Conservation (phyloP, 495 filamentous ascomycete genomes). For the Darksidea phi region DNA sequence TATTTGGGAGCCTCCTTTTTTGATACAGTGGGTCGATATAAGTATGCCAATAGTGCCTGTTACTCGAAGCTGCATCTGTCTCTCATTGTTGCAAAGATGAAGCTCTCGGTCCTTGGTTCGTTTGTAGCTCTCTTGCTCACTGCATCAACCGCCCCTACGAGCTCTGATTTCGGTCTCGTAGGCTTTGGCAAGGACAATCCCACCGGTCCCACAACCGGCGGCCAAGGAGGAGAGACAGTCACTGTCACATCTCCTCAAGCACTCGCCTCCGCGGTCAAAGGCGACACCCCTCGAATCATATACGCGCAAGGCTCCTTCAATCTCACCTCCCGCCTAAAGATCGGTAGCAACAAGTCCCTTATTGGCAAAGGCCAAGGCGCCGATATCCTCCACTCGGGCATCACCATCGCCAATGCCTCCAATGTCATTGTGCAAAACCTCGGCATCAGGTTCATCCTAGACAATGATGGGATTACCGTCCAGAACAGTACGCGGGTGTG, state of each 20-base stretch:
- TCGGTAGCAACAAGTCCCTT: slow-evolving; percentile 44
- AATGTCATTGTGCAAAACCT: slow-evolving; percentile 39
- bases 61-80: not conserved
- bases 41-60: too few relatives aligned
- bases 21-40: too few relatives aligned
- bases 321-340: slow-evolving; percentile 23
- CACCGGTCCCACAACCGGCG: slow-evolving; percentile 45
- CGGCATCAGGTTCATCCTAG: slow-evolving; percentile 30
- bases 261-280: slow-evolving; percentile 38
- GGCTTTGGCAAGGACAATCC: slow-evolving; percentile 46
- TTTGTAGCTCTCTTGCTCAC: not conserved
- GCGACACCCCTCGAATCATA: slow-evolving; percentile 39
- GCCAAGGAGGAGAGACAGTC: slow-evolving; percentile 37
- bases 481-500: slow-evolving; percentile 34
- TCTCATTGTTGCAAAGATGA: slow-evolving; percentile 11
- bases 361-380: slow-evolving; percentile 38
- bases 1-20: not conserved
- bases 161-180: slow-evolving; percentile 21
- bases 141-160: slow-evolving; percentile 2
- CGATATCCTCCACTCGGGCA: slow-evolving; percentile 24
- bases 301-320: slow-evolving; percentile 39
- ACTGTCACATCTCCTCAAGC: slow-evolving; percentile 35
- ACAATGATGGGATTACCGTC: slow-evolving; percentile 36
- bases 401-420: slow-evolving; percentile 20
- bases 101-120: slow-evolving; percentile 8